Conservation (phyloP, 768 basidiomycete genomes). For the Butyriboletus loyo region DNA sequence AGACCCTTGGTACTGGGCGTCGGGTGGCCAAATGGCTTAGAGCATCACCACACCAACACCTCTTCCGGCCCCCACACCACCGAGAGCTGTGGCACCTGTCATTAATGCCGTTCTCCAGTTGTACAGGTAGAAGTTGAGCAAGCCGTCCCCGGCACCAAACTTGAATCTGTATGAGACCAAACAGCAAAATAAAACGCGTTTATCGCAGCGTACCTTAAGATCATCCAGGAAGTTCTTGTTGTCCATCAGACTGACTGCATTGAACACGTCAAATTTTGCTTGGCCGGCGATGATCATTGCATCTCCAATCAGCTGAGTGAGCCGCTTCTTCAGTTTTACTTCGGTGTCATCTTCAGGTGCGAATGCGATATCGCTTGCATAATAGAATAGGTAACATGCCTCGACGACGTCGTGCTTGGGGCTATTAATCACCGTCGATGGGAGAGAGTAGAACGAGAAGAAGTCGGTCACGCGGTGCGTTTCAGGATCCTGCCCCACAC, state of each 20-base stretch:
- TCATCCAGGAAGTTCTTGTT: slow-evolving; percentile 80
- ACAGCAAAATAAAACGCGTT: neutral
- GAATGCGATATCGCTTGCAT: slow-evolving; percentile 79
- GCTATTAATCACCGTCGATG: slow-evolving; percentile 85
- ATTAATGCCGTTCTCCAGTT: slow-evolving; percentile 89
- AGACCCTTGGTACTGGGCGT: neutral
- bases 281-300: slow-evolving; percentile 77
- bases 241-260: slow-evolving; percentile 93
- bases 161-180: slow-evolving; percentile 31
- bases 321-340: slow-evolving; percentile 60
- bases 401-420: slow-evolving; percentile 72
- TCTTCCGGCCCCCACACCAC: slow-evolving; percentile 53
- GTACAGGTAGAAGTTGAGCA: slow-evolving; percentile 89
- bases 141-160: slow-evolving; percentile 93
- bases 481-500: slow-evolving; percentile 60
- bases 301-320: slow-evolving; percentile 73
- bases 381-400: slow-evolving; percentile 95
- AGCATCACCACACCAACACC: slow-evolving; percentile 96
- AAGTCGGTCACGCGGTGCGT: slow-evolving; percentile 89
- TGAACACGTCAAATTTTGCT: slow-evolving; percentile 94
- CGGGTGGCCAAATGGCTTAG: slow-evolving; percentile 32
- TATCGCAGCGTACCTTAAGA: slow-evolving; percentile 59
- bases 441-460: slow-evolving; percentile 95
- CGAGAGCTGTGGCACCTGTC: slow-evolving; percentile 63
- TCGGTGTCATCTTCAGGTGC: slow-evolving; percentile 58